Conservation (phyloP, 208 protist species). For the Acanthamoeba lenticulata region DNA sequence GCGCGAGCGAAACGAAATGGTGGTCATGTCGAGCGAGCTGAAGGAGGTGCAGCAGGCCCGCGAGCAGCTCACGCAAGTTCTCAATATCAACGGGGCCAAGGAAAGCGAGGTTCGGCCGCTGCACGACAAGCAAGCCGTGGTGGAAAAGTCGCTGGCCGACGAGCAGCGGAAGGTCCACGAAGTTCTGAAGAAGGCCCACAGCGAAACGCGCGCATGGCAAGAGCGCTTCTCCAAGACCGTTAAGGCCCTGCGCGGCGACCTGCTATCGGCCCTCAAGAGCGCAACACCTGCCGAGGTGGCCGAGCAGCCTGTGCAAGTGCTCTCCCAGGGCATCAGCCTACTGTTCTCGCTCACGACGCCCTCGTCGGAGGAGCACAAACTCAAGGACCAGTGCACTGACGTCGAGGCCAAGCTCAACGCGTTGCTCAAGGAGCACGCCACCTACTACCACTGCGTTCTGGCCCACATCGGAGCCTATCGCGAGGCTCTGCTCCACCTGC, state of each 20-base stretch:
- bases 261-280: background rate
- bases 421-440: background rate
- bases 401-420: background rate
- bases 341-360: background rate
- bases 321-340: background rate
- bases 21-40: background rate
- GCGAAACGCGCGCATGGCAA: background rate
- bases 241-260: background rate
- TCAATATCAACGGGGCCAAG: background rate
- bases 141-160: background rate
- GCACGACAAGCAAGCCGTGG: background rate
- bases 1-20: background rate
- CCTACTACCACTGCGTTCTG: background rate
- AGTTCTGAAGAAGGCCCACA: conserved; percentile 5
- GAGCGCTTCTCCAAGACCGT: conserved; percentile 11
- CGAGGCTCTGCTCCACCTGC: background rate
- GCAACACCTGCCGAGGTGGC: background rate
- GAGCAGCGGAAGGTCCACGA: background rate
- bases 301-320: background rate
- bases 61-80: background rate
- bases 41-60: background rate
- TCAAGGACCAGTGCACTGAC: conserved; percentile 35
- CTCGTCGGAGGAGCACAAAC: background rate
- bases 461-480: background rate
- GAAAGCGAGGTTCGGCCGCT: background rate